Evolutionary conservation across 257 asterid species (phyloP), one percentile per base, ranked within the genome.

Genomic region (Voacanga thouarsii): DNA sequence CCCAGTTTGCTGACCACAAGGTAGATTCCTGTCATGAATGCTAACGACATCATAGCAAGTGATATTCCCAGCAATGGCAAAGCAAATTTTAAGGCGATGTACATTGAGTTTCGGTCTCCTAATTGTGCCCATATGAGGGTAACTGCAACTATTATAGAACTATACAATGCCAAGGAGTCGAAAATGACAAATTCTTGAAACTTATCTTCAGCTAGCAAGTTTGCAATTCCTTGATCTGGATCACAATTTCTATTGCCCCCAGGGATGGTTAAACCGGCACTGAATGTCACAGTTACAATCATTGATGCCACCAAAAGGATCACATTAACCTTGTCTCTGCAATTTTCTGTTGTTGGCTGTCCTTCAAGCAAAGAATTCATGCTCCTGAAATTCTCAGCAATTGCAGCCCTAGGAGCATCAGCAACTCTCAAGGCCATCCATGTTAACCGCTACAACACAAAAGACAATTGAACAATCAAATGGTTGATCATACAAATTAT

Each of bases 41-140:
- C 85, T 57, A 85, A 49, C 23, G 88, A 81, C 90, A 87, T 82
- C 87, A 83, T 72, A 30, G 82, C 72, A 19, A 89, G 88, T 41
- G 92, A 85, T 67, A 87, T 50, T 50, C 88, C 92, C 37, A 87
- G 78, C 30, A 87, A 78, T 43, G 89, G 87, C 75, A 82, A 33
- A 33, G 88, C 85, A 37, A 78, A 44, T 39, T 80, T 87, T 23
- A 87, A 44, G 77, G 89, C 91, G 30, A 78, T n/a, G 0, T 57
- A 82, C 80, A 74, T 82, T 67, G 85, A 69, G 37, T 74, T 81
- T 41, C 83, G 85, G 76, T 85, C 89, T 23, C 89, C 89, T 69
- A 85, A 12, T 72, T 89, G 92, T 51, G 90, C 90, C 92, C 90
- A 87, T 41, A 87, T 56, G 77, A 89, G 89, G 14, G 74, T 81